A percentile compares a stretch with the other conserved stretches of the same genome.
These are phyloP conservation scores for Trichoderma semiorbis DNA, from an alignment of 2,329 filamentous ascomycete genomes.

Conservation along the genomic window DNA sequence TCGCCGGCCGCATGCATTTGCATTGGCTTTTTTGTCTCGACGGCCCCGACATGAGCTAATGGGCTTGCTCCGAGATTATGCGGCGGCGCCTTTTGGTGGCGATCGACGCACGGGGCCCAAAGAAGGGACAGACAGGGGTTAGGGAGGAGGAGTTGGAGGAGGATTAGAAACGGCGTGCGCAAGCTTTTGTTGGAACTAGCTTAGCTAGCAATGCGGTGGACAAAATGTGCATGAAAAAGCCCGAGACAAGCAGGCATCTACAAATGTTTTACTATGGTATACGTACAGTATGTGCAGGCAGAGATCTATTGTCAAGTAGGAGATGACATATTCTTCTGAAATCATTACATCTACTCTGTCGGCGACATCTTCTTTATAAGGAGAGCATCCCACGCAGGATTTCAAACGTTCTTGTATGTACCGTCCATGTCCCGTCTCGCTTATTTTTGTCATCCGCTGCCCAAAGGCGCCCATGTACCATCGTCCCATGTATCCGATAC, in stretches of 20 bases:
- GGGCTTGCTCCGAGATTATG: slow-evolving; percentile 3
- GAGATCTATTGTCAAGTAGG: too few species aligned
- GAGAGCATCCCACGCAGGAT: background rate
- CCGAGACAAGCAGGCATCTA: background rate
- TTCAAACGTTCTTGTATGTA: background rate
- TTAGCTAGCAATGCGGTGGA: background rate
- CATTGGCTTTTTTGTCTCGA: background rate
- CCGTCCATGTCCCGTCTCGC: background rate
- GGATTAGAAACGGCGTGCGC: background rate
- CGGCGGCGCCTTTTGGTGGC: background rate
- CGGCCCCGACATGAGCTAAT: slow-evolving; percentile 7
- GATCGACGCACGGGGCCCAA: slow-evolving; percentile 9
- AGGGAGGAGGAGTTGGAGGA: background rate
- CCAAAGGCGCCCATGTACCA: background rate
- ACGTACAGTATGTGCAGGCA: too few species aligned
- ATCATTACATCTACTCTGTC: background rate
- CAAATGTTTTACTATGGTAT: background rate
- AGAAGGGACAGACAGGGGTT: background rate
- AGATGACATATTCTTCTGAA: too few species aligned
- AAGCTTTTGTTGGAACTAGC: background rate
- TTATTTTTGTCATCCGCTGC: background rate
- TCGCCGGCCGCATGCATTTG: slow-evolving; percentile 6
- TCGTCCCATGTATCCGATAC: background rate
- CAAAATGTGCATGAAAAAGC: background rate
- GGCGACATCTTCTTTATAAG: background rate